Base-by-base conservation (phyloP, 1,139 yeast species). In the Candida tetrigidarum region DNA sequence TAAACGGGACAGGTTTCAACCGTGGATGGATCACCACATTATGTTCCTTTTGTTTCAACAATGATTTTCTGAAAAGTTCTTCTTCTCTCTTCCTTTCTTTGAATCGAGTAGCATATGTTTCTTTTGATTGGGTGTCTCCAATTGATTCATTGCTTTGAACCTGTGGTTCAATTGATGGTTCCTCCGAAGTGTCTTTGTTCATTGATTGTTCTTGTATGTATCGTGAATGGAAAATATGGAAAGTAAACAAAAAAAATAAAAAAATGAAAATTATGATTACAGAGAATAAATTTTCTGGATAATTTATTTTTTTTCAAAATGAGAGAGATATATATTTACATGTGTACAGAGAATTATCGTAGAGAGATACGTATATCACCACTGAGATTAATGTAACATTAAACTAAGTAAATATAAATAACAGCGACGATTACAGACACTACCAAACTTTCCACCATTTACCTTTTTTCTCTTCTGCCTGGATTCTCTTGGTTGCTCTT, bases 1-100 rank as follows among this genome's bases (percentile, higher is more conserved):
- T 70, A 50, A 69, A 76, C 1, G 74, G 67, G 12, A 73, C 67
- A 1, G 83, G 82, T 45, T 74, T 74, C 41, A 76, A 62, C 25
- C 81, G 63, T 12, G 80, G 78, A 20, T 70, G 71, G 1, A 73
- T 67, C 1, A 70, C 53, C 9, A 67, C 70, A 42, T 68, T 70
- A 39, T 62, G 60, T 35, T 57, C 50, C 37, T 54, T 54, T 47
- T 64, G 69, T 46, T 62, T 66, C 28, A 58, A 50, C 22, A 57
- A 50, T 23, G 64, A 55, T 37, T 53, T 44, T 32, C 44, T 23
- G 37, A 51, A 48, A 36, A 43, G 38, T 40, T 56, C 54, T 34
- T 56, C 54, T 43, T 55, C 57, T 41, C 51, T 47, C 36, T 50
- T 49, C 20, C 54, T 55, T 41, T 51, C 58, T 46, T 54, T 64